Base-by-base conservation (phyloP, 2,329 filamentous ascomycete genomes). In the Podosphaera xanthii region DNA sequence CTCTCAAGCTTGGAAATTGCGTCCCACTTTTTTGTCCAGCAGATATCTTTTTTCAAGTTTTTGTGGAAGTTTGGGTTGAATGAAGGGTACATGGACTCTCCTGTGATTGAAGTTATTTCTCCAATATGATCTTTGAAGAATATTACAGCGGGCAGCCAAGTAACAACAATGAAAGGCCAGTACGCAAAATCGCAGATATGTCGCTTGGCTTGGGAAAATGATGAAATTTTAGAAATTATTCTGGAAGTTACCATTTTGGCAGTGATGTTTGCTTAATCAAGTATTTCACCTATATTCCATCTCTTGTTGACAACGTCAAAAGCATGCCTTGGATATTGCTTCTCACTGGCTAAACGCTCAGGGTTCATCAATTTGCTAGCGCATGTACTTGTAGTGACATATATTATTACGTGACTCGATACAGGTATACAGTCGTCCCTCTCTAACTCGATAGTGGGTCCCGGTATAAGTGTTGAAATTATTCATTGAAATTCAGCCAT, bases 81-180 rank as follows among this genome's bases (percentile, higher is more conserved):
- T 62, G 82, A 84, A 0, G 87, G 87, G 59, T 84, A 84, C 87
- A 92, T 92, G 30, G 84, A 88, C 30, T 74, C 70, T 1, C 82
- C 82, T 42, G 74, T 74, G 61, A 86, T 77, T 60, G 72, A 71
- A 2, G 76, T 77, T 52, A 82, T 62, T 63, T 82, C 78, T 31
- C 76, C 78, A 44, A 85, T 75, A 65, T 81, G 74, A 40, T 76
- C 72, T 65, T 83, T 79, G 71, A 84, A 76, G 69, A 77, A 79
- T 60, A 82, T 75, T 56, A 79, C 71, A 12, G 79, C 76, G 0
- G 82, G 82, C 33, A 84, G 69, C 78, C 82, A 84, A 33, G 79
- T 77, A 58, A 76, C 75, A 61, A 81, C 72, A 56, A 74, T 73
- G 63, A 81, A 69, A 56, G 79, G 70, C 60, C 74, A 74, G 62